phyloP scores from a whole-genome alignment of 2,329 filamentous ascomycete genomes.

The Aspergillus pseudoviridinutans region DNA sequence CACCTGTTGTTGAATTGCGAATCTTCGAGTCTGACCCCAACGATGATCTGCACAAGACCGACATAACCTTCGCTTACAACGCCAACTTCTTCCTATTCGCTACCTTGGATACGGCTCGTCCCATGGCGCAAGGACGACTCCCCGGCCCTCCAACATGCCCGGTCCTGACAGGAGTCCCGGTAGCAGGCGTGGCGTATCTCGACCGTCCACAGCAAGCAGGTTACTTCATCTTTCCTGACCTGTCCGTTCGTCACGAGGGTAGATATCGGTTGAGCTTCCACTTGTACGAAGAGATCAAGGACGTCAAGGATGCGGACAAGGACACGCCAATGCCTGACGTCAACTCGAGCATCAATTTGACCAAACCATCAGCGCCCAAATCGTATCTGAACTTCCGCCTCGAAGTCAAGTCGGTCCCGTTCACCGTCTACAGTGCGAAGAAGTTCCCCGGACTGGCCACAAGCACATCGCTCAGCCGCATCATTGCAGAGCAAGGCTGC shows the following conservation, averaged over 20 bases:
- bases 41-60: conserved; percentile 57
- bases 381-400: conserved; percentile 76
- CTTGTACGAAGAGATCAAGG: conserved; percentile 89
- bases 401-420: conserved; percentile 82
- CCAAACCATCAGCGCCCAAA: conserved; percentile 42
- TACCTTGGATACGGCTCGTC: conserved; percentile 80
- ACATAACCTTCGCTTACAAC: conserved; percentile 86
- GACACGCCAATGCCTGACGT: conserved; percentile 43
- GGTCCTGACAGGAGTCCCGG: conserved; percentile 88
- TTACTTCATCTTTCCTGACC: conserved; percentile 96
- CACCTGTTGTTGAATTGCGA: conserved; percentile 86
- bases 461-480: conserved; percentile 82
- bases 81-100: conserved; percentile 97
- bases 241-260: conserved; percentile 93
- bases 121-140: conserved; percentile 75
- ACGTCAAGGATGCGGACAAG: conserved; percentile 70
- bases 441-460: conserved; percentile 93
- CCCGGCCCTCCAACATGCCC: conserved; percentile 66
- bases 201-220: conserved; percentile 76
- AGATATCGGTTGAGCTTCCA: conserved; percentile 89
- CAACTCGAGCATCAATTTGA: conserved; percentile 22
- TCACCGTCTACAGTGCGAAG: conserved; percentile 92
- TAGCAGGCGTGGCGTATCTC: conserved; percentile 92
- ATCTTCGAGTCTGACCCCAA: conserved; percentile 65
- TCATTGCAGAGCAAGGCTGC: conserved; percentile 93